Conservation (phyloP, 306 rosid genomes). For the Vicia sativa region DNA sequence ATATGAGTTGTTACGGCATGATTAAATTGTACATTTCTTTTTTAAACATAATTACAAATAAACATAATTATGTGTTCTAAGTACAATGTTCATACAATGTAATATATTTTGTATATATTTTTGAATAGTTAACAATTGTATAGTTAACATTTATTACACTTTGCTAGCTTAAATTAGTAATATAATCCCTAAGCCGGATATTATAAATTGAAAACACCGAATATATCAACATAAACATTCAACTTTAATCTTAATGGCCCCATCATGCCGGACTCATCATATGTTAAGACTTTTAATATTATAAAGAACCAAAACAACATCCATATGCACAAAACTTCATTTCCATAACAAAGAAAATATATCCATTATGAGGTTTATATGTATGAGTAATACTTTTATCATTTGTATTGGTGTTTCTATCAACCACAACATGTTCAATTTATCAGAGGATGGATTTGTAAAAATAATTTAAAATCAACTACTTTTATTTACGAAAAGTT, state of each 20-base stretch:
- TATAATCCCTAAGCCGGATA: no score
- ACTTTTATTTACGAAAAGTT: constrained; percentile 12
- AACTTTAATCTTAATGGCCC: background rate
- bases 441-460: background rate
- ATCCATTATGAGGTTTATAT: background rate
- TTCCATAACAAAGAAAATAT: background rate
- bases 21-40: no score
- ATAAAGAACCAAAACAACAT: background rate
- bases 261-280: background rate
- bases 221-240: no score
- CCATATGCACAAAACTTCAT: background rate
- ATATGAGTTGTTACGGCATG: no score
- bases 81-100: no score
- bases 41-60: no score
- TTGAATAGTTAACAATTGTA: no score
- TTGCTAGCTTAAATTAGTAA: no score
- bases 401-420: background rate
- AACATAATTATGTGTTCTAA: no score
- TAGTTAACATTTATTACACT: no score
- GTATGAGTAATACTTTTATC: background rate
- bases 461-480: background rate
- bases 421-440: background rate
- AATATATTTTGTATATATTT: no score
- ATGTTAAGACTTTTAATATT: background rate
- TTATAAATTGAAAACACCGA: no score